These are phyloP conservation scores for Ceratocystis eucalypticola DNA, from an alignment of 2,329 filamentous ascomycete species.

Conservation along the genomic window DNA sequence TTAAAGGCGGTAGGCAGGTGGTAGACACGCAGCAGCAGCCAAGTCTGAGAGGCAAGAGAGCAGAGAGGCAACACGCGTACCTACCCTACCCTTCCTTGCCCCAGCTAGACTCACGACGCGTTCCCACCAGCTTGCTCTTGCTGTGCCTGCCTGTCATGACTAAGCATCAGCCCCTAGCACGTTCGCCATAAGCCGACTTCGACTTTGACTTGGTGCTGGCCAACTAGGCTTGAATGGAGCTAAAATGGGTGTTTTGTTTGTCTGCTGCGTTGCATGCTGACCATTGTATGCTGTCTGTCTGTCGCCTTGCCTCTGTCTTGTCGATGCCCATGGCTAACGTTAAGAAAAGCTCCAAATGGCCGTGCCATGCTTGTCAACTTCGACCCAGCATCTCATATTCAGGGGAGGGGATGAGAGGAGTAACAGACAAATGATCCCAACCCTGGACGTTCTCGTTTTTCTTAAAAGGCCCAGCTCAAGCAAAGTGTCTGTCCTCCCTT, in stretches of 20 bases:
- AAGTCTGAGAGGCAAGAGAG: not conserved
- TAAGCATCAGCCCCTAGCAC: not conserved
- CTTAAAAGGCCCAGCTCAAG: slow-evolving; percentile 2
- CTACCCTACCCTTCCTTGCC: not conserved
- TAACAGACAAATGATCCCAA: slow-evolving; percentile 7
- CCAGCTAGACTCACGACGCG: not conserved
- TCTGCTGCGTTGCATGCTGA: not conserved
- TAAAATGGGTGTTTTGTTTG: not conserved
- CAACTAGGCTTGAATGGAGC: not conserved
- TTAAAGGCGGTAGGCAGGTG: not conserved
- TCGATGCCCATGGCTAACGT: not conserved
- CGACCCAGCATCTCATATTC: slow-evolving; percentile 10
- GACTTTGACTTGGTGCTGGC: no score
- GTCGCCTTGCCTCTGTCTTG: not conserved
- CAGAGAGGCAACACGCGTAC: not conserved
- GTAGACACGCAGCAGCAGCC: not conserved
- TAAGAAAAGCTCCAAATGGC: slow-evolving; percentile 11
- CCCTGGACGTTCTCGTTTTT: not conserved
- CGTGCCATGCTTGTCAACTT: slow-evolving; percentile 17
- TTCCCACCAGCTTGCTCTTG: not conserved
- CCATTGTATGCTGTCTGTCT: not conserved
- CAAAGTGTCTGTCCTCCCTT: not conserved
- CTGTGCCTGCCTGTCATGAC: not conserved
- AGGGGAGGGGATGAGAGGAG: slow-evolving; percentile 5
- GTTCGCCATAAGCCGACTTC: no score